A percentile compares a stretch with the other conserved stretches of the same genome.
Conservation (phyloP, 768 basidiomycete genomes). For the Hericium alpestre region DNA sequence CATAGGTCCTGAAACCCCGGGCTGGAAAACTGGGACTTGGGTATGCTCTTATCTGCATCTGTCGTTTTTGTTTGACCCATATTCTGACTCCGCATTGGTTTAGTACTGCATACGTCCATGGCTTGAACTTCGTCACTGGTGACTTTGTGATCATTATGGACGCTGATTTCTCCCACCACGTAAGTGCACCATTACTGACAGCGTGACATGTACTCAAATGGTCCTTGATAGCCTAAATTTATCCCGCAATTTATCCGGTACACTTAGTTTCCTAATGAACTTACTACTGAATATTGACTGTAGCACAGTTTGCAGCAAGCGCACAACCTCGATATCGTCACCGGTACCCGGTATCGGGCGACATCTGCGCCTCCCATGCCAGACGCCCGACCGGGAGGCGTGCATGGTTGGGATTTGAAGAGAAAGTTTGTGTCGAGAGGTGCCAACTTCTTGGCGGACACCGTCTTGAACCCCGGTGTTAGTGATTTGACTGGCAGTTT, state of each 20-base stretch:
- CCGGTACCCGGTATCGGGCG: constrained; percentile 78
- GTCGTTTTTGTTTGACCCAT: constrained; percentile 10
- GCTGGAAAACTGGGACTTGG: constrained; percentile 87
- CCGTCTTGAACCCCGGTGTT: constrained; percentile 74
- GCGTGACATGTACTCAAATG: not conserved
- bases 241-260: constrained; percentile 87
- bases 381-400: constrained; percentile 67
- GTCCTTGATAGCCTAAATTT: constrained; percentile 69
- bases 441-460: constrained; percentile 84
- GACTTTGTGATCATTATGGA: constrained; percentile 97
- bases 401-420: constrained; percentile 88
- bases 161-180: constrained; percentile 92
- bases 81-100: not conserved
- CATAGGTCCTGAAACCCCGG: constrained; percentile 72
- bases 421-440: constrained; percentile 82
- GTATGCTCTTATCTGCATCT: constrained; percentile 24
- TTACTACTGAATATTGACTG: not conserved
- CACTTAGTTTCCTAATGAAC: constrained; percentile 1
- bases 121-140: constrained; percentile 78
- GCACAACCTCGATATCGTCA: constrained; percentile 88
- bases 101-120: constrained; percentile 89
- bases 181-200: constrained; percentile 27
- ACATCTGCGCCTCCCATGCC: constrained; percentile 44
- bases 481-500: constrained; percentile 89
- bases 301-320: constrained; percentile 60